Evolutionary conservation across 2,329 filamentous ascomycete genomes (phyloP).

Genomic region (Alternaria gansuensis): DNA sequence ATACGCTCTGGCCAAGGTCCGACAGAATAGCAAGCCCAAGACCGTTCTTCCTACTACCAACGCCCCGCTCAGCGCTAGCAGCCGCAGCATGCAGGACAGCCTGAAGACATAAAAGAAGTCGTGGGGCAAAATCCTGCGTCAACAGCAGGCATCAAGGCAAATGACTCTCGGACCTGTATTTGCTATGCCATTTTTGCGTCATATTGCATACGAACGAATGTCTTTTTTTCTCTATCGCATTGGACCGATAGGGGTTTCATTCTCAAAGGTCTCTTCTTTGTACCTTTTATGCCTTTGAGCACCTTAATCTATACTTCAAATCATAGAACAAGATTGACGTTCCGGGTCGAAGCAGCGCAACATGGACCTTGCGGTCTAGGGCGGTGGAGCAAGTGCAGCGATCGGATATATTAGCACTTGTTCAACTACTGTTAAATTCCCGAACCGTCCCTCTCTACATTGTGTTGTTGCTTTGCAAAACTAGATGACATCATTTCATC

Average conservation of each 20-base stretch:
- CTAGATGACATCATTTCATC: neutral
- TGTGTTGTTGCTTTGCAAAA: neutral
- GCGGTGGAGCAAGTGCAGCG: conserved; percentile 13
- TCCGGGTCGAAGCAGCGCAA: conserved; percentile 15
- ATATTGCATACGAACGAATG: conserved; percentile 34
- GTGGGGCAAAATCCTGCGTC: conserved; percentile 6
- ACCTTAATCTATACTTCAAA: conserved; percentile 29
- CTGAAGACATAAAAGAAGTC: conserved; percentile 62
- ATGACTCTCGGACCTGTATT: conserved; percentile 24
- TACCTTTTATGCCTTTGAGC: conserved; percentile 29
- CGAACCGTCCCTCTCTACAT: neutral
- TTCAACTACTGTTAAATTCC: conserved; percentile 6
- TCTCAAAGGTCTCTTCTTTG: conserved; percentile 31
- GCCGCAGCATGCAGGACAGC: conserved; percentile 87
- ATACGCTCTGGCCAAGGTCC: conserved; percentile 86
- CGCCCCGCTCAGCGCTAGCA: conserved; percentile 84
- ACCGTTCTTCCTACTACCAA: conserved; percentile 72
- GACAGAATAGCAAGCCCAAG: conserved; percentile 74
- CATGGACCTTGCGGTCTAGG: conserved; percentile 7
- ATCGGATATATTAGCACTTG: conserved; percentile 16
- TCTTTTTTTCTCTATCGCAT: conserved; percentile 7
- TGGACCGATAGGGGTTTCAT: conserved; percentile 21
- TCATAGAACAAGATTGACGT: conserved; percentile 38
- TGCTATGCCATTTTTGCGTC: conserved; percentile 20
- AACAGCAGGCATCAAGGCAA: conserved; percentile 23